Base-by-base conservation (phyloP, 345 rosid genomes). In the Odontarrhena argentea region DNA sequence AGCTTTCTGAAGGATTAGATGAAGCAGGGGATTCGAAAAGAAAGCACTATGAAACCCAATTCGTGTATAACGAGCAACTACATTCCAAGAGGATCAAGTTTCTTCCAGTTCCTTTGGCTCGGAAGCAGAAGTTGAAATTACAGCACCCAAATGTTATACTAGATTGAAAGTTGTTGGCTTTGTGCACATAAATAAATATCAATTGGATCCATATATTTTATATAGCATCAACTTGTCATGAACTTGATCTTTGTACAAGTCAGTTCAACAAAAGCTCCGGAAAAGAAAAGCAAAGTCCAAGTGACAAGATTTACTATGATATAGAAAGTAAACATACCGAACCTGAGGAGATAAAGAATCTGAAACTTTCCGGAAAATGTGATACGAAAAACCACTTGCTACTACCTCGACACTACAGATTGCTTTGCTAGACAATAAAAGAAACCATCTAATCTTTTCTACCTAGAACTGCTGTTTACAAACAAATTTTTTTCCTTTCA, bases 391-490 rank as follows among this genome's bases (percentile, higher is more conserved):
- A 25, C 15, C 52, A 60, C 59, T 74, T 48, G 64, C 60, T 26
- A 55, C 62, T 66, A 66, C 66, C 55, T 59, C 64, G 13, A 61
- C 74, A 55, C 65, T 74, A 74, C 74, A 74, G 8, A 49, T 37
- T 55, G 51, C 41, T 35, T 15, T 53, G 40, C 71, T 55, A 55
- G 63, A 46, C 43, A 41, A 61, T 32, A 15, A 37, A 14, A 35
- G 15, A 25, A 12, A 0, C 6, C 63, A 53, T 50, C 67, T 72
- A 50, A 65, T 72, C 22, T 47, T 28, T 22, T 46, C 74, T 74
- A 74, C 69, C 70, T 74, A 74, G 63, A 60, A 55, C 13, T 49
- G 54, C 60, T 74, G 78, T 74, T 54, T 74, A 74, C 74, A 74
- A 55, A 74, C 65, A 62, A 74, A 61, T 55, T 48, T 41, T 18